Evolutionary conservation across 768 basidiomycete species (phyloP).

Genomic region (Pleurotus platypus): DNA sequence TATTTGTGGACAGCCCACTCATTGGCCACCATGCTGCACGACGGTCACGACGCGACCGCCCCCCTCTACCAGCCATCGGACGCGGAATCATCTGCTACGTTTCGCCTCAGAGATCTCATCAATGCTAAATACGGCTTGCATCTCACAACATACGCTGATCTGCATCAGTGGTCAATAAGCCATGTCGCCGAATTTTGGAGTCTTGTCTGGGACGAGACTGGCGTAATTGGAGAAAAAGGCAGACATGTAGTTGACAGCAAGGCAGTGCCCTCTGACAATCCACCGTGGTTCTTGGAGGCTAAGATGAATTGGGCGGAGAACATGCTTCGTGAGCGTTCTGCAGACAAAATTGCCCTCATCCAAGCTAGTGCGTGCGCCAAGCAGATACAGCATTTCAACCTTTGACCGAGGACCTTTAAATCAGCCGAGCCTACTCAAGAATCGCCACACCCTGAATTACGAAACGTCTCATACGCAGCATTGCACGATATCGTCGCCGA

Average conservation of each 20-base stretch:
- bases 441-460: slow-evolving; percentile 37
- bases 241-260: slow-evolving; percentile 51
- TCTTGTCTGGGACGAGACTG: slow-evolving; percentile 67
- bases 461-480: slow-evolving; percentile 49
- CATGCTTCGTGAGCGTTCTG: slow-evolving; percentile 59
- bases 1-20: background rate
- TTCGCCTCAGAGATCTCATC: slow-evolving; percentile 45
- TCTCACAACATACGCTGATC: slow-evolving; percentile 55
- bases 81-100: slow-evolving; percentile 39
- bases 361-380: slow-evolving; percentile 55
- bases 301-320: slow-evolving; percentile 81
- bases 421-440: slow-evolving; percentile 64
- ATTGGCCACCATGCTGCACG: background rate
- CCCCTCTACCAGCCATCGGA: slow-evolving; percentile 42
- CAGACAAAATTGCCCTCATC: slow-evolving; percentile 60
- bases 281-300: slow-evolving; percentile 68
- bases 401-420: slow-evolving; percentile 12
- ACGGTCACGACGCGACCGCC: background rate
- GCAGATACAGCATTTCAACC: slow-evolving; percentile 7
- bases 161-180: slow-evolving; percentile 63
- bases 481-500: slow-evolving; percentile 56
- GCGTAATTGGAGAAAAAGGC: slow-evolving; percentile 61
- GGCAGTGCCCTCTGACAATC: slow-evolving; percentile 56
- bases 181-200: slow-evolving; percentile 68
- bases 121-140: slow-evolving; percentile 43